Evolutionary conservation across 148 eudicot species (phyloP).

Genomic region (Linanthus parryae): DNA sequence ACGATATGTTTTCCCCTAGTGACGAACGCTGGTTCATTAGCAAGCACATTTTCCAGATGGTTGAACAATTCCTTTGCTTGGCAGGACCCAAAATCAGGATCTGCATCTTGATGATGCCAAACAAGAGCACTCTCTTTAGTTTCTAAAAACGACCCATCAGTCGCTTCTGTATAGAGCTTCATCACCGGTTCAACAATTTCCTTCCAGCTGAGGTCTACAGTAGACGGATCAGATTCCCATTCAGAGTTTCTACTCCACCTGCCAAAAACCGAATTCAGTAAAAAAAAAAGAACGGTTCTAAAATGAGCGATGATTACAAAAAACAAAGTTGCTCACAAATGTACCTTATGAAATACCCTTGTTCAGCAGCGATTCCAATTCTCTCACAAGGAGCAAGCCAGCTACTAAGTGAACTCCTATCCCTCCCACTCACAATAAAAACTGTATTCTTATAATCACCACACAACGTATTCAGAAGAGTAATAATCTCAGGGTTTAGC

Average conservation of each 20-base stretch:
- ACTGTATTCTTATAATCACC: conserved; percentile 60
- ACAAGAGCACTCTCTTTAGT: conserved; percentile 73
- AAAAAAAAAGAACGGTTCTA: background rate
- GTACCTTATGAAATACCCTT: conserved; percentile 67
- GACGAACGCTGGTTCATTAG: conserved; percentile 77
- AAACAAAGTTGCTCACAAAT: background rate
- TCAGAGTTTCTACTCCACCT: conserved; percentile 52
- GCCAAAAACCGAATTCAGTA: conserved; percentile 11
- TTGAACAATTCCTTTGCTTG: conserved; percentile 77
- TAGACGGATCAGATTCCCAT: conserved; percentile 45
- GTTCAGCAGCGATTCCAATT: conserved; percentile 72
- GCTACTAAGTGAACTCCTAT: conserved; percentile 40
- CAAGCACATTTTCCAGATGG: conserved; percentile 77
- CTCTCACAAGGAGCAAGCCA: conserved; percentile 68
- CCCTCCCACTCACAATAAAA: conserved; percentile 72
- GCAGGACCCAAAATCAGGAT: conserved; percentile 79
- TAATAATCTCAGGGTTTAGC: conserved; percentile 44
- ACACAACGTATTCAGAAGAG: conserved; percentile 43
- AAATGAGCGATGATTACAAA: background rate
- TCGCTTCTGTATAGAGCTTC: conserved; percentile 67
- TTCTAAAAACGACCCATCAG: conserved; percentile 80
- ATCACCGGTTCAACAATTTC: conserved; percentile 75
- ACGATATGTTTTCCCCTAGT: conserved; percentile 69
- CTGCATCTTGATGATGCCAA: conserved; percentile 88
- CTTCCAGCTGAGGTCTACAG: conserved; percentile 66